These are phyloP conservation scores for Talaromyces atroroseus DNA, from an alignment of 2,329 filamentous ascomycete species.

Conservation along the genomic window DNA sequence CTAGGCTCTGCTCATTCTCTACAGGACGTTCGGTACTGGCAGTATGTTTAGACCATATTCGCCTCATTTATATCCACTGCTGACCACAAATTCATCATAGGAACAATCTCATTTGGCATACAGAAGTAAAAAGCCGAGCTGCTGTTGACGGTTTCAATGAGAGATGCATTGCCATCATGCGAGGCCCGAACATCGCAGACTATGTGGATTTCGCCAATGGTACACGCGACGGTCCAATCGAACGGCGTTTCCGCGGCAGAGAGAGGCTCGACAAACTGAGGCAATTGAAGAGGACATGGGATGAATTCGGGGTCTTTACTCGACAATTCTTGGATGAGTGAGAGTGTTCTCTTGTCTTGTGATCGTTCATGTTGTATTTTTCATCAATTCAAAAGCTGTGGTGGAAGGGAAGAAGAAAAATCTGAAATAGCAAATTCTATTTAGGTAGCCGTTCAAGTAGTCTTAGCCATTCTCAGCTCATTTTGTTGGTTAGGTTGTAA, in stretches of 20 bases:
- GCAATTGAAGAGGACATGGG: background rate
- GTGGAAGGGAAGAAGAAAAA: background rate
- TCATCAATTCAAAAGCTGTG: background rate
- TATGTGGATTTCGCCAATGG: constrained; percentile 9
- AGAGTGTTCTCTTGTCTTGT: background rate
- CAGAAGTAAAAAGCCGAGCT: background rate
- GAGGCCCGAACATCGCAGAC: constrained; percentile 10
- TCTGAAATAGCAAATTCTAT: background rate
- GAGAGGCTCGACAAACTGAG: background rate
- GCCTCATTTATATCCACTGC: no score
- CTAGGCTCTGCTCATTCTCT: background rate
- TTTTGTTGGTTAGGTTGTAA: background rate
- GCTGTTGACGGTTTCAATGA: background rate
- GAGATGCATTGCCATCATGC: constrained; percentile 3
- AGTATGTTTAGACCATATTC: background rate
- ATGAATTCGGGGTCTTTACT: background rate
- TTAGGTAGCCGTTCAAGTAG: background rate
- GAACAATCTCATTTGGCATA: constrained; percentile 1
- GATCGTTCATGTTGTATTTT: background rate
- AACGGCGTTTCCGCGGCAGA: constrained; percentile 6
- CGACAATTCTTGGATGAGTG: background rate
- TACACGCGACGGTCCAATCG: constrained; percentile 10
- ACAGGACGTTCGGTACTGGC: background rate
- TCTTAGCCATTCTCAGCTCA: background rate
- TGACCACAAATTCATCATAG: background rate